Conservation (phyloP, 78 protist species). For the Dictyostelium discoideum region DNA sequence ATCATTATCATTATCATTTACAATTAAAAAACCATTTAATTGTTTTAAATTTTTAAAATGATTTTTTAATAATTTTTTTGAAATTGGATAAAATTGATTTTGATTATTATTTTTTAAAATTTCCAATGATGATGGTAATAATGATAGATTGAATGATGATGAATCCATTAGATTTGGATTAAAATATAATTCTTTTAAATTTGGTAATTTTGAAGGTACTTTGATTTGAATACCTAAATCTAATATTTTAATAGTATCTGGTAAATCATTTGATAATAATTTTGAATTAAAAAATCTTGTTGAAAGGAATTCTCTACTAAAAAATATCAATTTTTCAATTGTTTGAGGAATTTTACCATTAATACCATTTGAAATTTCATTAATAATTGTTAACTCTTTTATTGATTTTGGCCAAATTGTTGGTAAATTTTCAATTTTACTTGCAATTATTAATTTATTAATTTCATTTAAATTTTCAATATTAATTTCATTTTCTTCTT, state of each 20-base stretch:
- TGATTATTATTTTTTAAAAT: background rate
- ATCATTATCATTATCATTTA: background rate
- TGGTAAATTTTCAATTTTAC: background rate
- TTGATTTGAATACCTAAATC: background rate
- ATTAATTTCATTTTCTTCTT: background rate
- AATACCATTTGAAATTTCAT: background rate
- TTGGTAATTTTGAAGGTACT: background rate
- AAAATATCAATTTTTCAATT: background rate
- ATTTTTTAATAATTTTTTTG: background rate
- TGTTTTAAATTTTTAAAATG: background rate
- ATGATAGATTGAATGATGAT: background rate
- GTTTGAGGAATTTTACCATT: background rate
- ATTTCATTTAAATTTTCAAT: background rate
- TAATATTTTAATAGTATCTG: background rate
- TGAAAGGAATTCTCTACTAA: background rate
- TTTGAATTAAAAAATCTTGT: background rate
- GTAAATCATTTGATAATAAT: background rate
- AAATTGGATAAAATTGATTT: conserved; percentile 8
- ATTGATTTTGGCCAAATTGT: background rate
- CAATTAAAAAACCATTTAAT: background rate
- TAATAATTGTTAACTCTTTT: background rate
- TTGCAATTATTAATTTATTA: background rate
- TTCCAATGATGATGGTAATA: background rate
- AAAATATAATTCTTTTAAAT: background rate
- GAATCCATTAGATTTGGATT: background rate